Conservation (phyloP, 192 early-diverging fungal species). For the Chytriomyces sp. region DNA sequence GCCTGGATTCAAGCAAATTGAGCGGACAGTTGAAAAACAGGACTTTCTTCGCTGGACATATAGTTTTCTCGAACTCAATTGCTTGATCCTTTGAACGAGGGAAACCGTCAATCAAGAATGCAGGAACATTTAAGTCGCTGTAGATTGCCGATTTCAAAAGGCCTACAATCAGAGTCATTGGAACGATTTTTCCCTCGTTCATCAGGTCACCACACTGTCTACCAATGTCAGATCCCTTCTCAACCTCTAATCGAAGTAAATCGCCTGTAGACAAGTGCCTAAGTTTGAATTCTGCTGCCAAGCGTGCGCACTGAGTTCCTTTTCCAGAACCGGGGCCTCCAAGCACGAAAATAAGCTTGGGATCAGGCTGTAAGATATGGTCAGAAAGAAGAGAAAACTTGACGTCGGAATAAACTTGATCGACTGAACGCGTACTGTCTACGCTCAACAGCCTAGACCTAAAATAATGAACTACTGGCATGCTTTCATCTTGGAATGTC, state of each 20-base stretch:
- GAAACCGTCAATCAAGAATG: slow-evolving; percentile 57
- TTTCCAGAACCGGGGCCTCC: slow-evolving; percentile 60
- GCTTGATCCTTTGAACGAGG: slow-evolving; percentile 55
- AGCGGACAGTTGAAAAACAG: slow-evolving; percentile 52
- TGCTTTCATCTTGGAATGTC: slow-evolving; percentile 49
- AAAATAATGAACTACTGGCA: slow-evolving; percentile 57
- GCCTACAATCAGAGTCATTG: slow-evolving; percentile 45
- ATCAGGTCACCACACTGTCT: slow-evolving; percentile 78
- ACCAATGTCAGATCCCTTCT: slow-evolving; percentile 41
- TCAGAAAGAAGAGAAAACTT: slow-evolving; percentile 5
- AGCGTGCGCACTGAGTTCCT: slow-evolving; percentile 81
- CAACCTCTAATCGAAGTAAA: slow-evolving; percentile 78
- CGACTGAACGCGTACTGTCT: not conserved
- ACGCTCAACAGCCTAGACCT: not conserved
- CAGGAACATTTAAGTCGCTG: slow-evolving; percentile 29
- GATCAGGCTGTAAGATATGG: not conserved
- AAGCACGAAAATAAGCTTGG: not conserved
- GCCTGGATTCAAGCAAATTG: slow-evolving; percentile 48
- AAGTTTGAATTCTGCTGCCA: slow-evolving; percentile 79
- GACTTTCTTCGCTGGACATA: slow-evolving; percentile 11
- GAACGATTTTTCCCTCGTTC: slow-evolving; percentile 86
- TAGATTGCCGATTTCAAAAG: slow-evolving; percentile 35
- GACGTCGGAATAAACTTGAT: slow-evolving; percentile 1
- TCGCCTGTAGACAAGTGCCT: slow-evolving; percentile 92
- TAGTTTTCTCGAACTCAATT: slow-evolving; percentile 44